Percentiles rank a stretch among this genome's conserved stretches.
Evolutionary conservation across 805 yeast species (phyloP).

Genomic region (Wickerhamomyces kurtzmanii): DNA sequence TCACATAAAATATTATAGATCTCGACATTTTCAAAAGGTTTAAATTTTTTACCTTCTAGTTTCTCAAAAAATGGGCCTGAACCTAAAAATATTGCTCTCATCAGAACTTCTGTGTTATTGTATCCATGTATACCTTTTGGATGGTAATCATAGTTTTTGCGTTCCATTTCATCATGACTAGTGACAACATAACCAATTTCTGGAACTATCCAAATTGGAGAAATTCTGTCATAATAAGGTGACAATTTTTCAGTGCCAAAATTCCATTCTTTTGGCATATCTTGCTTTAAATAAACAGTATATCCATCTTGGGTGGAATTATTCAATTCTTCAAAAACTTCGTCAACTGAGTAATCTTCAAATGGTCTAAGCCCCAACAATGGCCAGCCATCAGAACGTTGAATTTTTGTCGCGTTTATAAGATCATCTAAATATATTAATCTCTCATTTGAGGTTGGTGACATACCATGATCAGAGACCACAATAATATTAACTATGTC

Average conservation of each 20-base stretch:
- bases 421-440: conserved; percentile 66
- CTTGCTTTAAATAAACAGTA: conserved; percentile 41
- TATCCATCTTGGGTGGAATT: conserved; percentile 29
- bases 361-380: conserved; percentile 64
- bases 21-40: conserved; percentile 66
- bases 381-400: conserved; percentile 81
- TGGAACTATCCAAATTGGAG: conserved; percentile 83
- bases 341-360: conserved; percentile 25
- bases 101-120: conserved; percentile 62
- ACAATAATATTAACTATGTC: conserved; percentile 65
- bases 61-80: conserved; percentile 65
- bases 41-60: conserved; percentile 19
- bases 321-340: conserved; percentile 34
- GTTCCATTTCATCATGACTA: conserved; percentile 45
- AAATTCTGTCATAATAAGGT: conserved; percentile 49
- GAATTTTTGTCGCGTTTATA: conserved; percentile 41
- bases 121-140: conserved; percentile 75
- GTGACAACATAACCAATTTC: conserved; percentile 71
- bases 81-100: conserved; percentile 78
- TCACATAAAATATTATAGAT: conserved; percentile 71
- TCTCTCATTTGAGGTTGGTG: conserved; percentile 69
- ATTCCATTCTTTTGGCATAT: conserved; percentile 31
- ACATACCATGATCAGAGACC: conserved; percentile 92
- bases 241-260: conserved; percentile 17
- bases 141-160: conserved; percentile 10